These are phyloP conservation scores for Punctularia strigosozonata DNA, from an alignment of 768 basidiomycete species.

Conservation along the genomic window DNA sequence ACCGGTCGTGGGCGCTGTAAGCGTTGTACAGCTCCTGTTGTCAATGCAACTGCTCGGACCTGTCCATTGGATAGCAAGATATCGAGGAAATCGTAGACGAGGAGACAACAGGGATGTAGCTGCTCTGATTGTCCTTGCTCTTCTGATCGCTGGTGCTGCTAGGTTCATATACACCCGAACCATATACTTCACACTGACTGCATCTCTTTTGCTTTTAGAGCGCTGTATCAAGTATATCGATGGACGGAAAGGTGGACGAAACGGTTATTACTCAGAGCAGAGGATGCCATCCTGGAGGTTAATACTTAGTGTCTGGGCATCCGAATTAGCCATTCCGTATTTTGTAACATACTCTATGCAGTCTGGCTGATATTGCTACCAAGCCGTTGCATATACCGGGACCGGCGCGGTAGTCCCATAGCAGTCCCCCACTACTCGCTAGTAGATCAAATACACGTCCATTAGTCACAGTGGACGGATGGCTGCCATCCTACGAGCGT, in stretches of 20 bases:
- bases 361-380: no score
- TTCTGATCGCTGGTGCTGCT: constrained; percentile 49
- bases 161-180: constrained; percentile 30
- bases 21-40: constrained; percentile 59
- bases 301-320: no score
- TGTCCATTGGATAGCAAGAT: constrained; percentile 58
- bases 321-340: no score
- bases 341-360: no score
- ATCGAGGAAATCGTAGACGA: constrained; percentile 44
- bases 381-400: no score
- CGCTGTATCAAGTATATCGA: constrained; percentile 58
- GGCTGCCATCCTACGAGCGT: no score
- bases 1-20: constrained; percentile 68
- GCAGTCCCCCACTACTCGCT: no score
- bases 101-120: constrained; percentile 50
- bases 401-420: no score
- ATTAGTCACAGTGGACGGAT: no score
- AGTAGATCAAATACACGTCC: no score
- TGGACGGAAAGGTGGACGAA: constrained; percentile 49
- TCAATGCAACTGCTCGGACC: constrained; percentile 55
- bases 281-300: constrained; percentile 75
- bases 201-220: constrained; percentile 28
- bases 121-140: constrained; percentile 48
- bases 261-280: constrained; percentile 54
- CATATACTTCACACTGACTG: neutral